Evolutionary conservation across 345 rosid genomes (phyloP).

Genomic region (Aquilaria sinensis): DNA sequence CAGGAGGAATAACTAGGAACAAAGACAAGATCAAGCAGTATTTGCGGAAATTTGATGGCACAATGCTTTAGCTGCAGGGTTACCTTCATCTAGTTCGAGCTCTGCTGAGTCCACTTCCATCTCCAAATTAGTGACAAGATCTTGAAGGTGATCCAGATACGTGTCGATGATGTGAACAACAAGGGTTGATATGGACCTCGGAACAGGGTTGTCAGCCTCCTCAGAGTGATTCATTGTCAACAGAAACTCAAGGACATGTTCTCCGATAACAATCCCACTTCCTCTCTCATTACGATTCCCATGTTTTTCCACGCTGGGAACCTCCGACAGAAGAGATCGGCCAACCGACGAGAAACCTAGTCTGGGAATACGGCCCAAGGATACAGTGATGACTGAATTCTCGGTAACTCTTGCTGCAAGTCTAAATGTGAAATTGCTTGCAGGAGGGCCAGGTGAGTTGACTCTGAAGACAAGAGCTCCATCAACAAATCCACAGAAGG

Average conservation of each 20-base stretch:
- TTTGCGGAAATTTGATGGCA: too few species aligned
- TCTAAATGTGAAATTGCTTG: conserved; percentile 65
- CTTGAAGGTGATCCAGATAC: conserved; percentile 86
- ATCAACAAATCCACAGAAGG: conserved; percentile 74
- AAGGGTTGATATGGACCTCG: conserved; percentile 70
- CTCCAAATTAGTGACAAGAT: conserved; percentile 73
- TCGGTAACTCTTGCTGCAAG: conserved; percentile 85
- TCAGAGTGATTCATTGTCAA: conserved; percentile 91
- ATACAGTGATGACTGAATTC: conserved; percentile 81
- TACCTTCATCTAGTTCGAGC: conserved; percentile 83
- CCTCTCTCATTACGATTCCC: conserved; percentile 42
- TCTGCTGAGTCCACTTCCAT: conserved; percentile 78
- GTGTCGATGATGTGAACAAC: conserved; percentile 78
- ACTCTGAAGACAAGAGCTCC: conserved; percentile 93
- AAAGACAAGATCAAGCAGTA: too few species aligned
- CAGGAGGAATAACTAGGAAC: too few species aligned
- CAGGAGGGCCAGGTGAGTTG: conserved; percentile 79
- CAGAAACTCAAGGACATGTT: conserved; percentile 86
- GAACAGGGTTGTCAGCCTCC: conserved; percentile 93
- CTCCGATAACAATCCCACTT: conserved; percentile 66
- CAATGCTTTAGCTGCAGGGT: neutral
- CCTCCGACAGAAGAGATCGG: conserved; percentile 72
- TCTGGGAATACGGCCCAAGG: conserved; percentile 79
- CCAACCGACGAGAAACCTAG: conserved; percentile 68
- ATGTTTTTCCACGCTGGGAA: conserved; percentile 66